These are phyloP conservation scores for Cinnamomum micranthum DNA, from an alignment of 164 flowering plant species.

Conservation along the genomic window DNA sequence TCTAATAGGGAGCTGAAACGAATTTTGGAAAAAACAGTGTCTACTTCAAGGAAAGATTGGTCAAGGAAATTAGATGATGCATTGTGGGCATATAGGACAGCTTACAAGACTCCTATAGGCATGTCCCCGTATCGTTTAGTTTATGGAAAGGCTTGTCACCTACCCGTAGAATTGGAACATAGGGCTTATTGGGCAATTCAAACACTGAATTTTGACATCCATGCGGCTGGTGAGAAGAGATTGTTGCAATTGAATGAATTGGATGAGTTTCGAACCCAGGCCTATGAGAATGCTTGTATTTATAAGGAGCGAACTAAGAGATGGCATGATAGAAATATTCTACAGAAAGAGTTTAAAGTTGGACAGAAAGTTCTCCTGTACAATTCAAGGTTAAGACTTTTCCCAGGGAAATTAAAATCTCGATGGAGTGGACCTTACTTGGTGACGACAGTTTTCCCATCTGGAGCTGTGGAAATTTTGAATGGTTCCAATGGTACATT, in stretches of 20 bases:
- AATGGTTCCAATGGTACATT: neutral
- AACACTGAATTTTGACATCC: neutral
- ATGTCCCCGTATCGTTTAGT: constrained; percentile 9
- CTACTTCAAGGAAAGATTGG: constrained; percentile 8
- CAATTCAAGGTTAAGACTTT: neutral
- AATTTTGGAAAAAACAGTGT: constrained; percentile 7
- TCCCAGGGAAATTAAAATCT: no score
- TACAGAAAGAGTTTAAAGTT: neutral
- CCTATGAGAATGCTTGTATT: constrained; percentile 3
- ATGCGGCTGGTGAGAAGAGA: neutral
- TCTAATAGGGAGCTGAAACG: constrained; percentile 1
- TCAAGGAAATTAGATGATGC: constrained; percentile 3
- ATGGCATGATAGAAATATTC: neutral
- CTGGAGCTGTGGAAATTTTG: neutral
- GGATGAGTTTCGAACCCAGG: neutral
- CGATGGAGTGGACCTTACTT: neutral
- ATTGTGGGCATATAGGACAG: constrained; percentile 8
- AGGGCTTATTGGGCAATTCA: constrained; percentile 10
- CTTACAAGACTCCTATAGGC: constrained; percentile 12
- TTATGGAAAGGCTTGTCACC: constrained; percentile 12
- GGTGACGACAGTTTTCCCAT: neutral
- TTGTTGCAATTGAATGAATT: constrained; percentile 1
- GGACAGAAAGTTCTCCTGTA: neutral
- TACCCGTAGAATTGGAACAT: constrained; percentile 16
- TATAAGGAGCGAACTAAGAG: neutral